Conservation (phyloP, 306 rosid species). For the Argentina anserina region DNA sequence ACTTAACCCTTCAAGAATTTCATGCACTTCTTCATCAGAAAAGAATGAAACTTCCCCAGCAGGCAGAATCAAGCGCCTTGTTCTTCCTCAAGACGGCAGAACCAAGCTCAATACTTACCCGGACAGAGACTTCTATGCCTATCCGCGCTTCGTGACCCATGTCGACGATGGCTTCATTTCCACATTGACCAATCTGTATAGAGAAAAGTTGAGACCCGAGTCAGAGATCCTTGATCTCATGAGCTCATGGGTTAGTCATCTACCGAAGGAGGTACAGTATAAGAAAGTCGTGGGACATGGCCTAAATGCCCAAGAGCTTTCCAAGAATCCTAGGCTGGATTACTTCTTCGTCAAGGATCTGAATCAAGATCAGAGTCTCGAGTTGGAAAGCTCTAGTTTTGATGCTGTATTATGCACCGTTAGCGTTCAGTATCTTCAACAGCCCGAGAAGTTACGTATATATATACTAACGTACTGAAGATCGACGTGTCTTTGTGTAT, state of each 20-base stretch:
- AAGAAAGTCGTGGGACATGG: slow-evolving; percentile 83
- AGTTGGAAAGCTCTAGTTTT: slow-evolving; percentile 47
- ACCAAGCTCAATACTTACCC: slow-evolving; percentile 51
- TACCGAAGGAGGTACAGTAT: slow-evolving; percentile 55
- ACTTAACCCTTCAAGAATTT: slow-evolving; percentile 21
- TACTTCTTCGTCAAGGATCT: slow-evolving; percentile 76
- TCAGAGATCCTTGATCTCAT: slow-evolving; percentile 65
- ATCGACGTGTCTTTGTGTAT: not conserved
- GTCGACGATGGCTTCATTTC: slow-evolving; percentile 73
- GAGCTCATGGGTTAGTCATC: slow-evolving; percentile 93
- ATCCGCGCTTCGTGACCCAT: slow-evolving; percentile 76
- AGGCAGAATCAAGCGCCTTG: slow-evolving; percentile 62
- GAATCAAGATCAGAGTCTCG: slow-evolving; percentile 60
- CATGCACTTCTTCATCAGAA: slow-evolving; percentile 37
- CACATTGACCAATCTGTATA: slow-evolving; percentile 55
- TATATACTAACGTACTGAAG: no score
- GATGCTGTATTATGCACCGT: slow-evolving; percentile 84
- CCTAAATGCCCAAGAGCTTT: slow-evolving; percentile 74
- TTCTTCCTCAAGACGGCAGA: slow-evolving; percentile 58
- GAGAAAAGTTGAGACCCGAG: slow-evolving; percentile 51
- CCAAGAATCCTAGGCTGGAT: slow-evolving; percentile 62
- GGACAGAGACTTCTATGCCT: slow-evolving; percentile 68
- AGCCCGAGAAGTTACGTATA: slow-evolving; percentile 84
- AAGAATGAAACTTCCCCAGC: slow-evolving; percentile 37
- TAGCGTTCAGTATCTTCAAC: slow-evolving; percentile 92